Evolutionary conservation across 2,329 filamentous ascomycete species (phyloP).

Genomic region (Diaporthe sp.): DNA sequence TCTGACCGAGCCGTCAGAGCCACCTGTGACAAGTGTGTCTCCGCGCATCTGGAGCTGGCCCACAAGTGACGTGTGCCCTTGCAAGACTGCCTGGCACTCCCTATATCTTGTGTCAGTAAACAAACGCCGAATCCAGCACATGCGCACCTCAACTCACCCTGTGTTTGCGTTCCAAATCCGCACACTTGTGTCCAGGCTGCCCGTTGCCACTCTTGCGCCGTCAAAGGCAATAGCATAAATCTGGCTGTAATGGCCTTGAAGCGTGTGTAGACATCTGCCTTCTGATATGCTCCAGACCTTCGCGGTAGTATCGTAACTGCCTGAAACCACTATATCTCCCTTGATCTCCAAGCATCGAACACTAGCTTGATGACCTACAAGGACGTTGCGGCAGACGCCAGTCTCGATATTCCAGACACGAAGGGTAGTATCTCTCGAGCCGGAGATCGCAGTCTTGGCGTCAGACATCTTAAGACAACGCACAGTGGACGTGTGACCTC

Average conservation of each 20-base stretch:
- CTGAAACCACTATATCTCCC: conserved; percentile 96
- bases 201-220: conserved; percentile 91
- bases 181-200: conserved; percentile 96
- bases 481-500: conserved; percentile 96
- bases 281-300: conserved; percentile 98
- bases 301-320: conserved; percentile 97
- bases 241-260: conserved; percentile 96
- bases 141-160: conserved; percentile 70
- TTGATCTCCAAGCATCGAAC: conserved; percentile 96
- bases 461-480: conserved; percentile 98
- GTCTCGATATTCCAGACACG: conserved; percentile 94
- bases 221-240: conserved; percentile 99
- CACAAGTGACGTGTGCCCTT: conserved; percentile 96
- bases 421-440: conserved; percentile 93
- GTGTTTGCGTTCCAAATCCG: conserved; percentile 95
- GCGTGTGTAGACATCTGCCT: conserved; percentile 89
- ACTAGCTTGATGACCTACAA: conserved; percentile 95
- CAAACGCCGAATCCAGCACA: conserved; percentile 32
- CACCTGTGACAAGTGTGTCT: conserved; percentile 94
- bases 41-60: conserved; percentile 96
- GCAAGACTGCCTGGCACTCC: conserved; percentile 89
- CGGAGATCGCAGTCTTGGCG: conserved; percentile 92
- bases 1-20: conserved; percentile 94
- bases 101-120: conserved; percentile 57
- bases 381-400: conserved; percentile 89